These are phyloP conservation scores for Vigna reflexopilosa DNA, from an alignment of 306 rosid species.

Conservation along the genomic window DNA sequence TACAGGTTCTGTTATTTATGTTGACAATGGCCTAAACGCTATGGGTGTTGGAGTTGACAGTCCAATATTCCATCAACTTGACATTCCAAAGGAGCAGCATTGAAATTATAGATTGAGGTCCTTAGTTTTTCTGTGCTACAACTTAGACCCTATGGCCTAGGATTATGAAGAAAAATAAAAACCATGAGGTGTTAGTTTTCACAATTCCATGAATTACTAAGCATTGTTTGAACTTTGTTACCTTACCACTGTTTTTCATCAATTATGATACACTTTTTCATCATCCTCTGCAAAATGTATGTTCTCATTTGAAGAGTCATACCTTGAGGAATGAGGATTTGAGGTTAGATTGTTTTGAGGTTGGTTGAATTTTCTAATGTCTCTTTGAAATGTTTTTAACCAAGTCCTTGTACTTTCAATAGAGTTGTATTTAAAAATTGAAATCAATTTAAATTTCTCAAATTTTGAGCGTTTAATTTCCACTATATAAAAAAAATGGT, in stretches of 20 bases:
- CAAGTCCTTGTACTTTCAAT: background rate
- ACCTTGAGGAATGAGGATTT: background rate
- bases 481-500: too few relatives aligned
- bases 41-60: slow-evolving; percentile 94
- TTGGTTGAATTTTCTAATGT: background rate
- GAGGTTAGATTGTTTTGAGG: background rate
- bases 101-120: slow-evolving; percentile 5
- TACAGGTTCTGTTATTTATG: slow-evolving; percentile 78
- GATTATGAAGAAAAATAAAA: slow-evolving; percentile 17
- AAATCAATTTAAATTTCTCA: background rate
- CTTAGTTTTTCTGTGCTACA: slow-evolving; percentile 14
- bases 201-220: slow-evolving; percentile 8
- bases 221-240: slow-evolving; percentile 27
- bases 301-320: slow-evolving; percentile 5
- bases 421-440: background rate
- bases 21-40: slow-evolving; percentile 88
- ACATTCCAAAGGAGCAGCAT: slow-evolving; percentile 47
- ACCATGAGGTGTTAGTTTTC: slow-evolving; percentile 16
- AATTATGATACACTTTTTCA: slow-evolving; percentile 21
- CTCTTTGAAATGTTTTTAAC: background rate
- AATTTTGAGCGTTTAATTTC: too few relatives aligned
- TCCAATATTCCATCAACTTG: slow-evolving; percentile 49
- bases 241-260: slow-evolving; percentile 6
- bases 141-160: slow-evolving; percentile 1
- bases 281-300: background rate